Percentiles rank a stretch among this genome's conserved stretches.
These are phyloP conservation scores for Fonsecaea pugnacius DNA, from an alignment of 2,329 filamentous ascomycete genomes.

Conservation along the genomic window DNA sequence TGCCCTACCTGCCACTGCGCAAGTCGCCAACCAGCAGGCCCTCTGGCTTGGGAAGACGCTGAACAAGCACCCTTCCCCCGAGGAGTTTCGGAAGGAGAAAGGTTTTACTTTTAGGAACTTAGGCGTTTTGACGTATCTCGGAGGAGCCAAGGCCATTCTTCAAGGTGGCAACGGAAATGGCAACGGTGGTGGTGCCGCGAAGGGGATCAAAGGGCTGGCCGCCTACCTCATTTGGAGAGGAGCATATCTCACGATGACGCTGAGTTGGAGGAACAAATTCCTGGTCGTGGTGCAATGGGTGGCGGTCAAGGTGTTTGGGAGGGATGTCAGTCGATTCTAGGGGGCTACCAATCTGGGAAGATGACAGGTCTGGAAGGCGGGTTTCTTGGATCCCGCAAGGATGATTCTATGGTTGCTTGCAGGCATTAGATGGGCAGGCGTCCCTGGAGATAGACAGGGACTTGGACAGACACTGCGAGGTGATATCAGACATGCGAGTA, in stretches of 20 bases:
- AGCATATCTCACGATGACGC: constrained; percentile 52
- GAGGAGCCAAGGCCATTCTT: constrained; percentile 61
- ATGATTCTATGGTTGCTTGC: not conserved
- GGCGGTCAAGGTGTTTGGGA: constrained; percentile 50
- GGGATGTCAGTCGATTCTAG: constrained; percentile 50
- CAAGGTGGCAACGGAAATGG: constrained; percentile 48
- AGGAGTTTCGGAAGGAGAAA: constrained; percentile 27
- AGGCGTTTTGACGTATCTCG: constrained; percentile 64
- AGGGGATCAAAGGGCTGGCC: constrained; percentile 46
- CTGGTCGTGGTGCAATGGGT: constrained; percentile 50
- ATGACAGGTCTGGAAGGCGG: not conserved
- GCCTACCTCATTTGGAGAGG: constrained; percentile 52
- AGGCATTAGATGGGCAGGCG: not conserved
- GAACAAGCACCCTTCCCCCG: constrained; percentile 49
- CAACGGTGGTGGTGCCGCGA: constrained; percentile 41
- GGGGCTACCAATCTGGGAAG: not conserved
- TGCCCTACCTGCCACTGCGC: constrained; percentile 61
- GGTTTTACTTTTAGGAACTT: constrained; percentile 62
- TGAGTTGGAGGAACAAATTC: constrained; percentile 53
- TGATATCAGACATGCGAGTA: too few species aligned
- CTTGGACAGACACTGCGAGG: too few species aligned
- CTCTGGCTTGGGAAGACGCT: constrained; percentile 60
- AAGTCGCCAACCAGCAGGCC: constrained; percentile 63
- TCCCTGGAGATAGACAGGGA: not conserved
- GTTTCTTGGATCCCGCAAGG: not conserved